Percentiles rank a stretch among this genome's conserved stretches.
phyloP scores from a whole-genome alignment of 2,329 filamentous ascomycete genomes.

The Fusarium torulosum region DNA sequence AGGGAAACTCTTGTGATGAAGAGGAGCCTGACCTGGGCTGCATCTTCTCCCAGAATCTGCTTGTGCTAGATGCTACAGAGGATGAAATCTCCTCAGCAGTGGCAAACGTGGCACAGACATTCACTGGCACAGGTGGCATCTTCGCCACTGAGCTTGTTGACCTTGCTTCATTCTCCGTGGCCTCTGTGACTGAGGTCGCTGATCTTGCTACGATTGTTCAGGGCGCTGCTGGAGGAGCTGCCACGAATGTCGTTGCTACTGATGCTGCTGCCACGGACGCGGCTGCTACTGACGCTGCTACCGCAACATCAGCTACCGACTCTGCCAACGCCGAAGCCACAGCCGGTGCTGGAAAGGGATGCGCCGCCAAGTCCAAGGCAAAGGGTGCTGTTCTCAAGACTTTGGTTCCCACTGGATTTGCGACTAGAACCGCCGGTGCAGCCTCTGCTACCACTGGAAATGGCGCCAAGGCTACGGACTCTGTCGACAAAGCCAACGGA shows the following conservation, averaged over 20 bases:
- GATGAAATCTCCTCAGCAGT: conserved; percentile 22
- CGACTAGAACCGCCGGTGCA: background rate
- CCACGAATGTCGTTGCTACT: background rate
- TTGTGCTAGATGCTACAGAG: conserved; percentile 12
- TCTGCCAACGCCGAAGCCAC: too few species aligned
- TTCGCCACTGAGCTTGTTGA: conserved; percentile 8
- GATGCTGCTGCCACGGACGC: background rate
- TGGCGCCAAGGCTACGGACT: background rate
- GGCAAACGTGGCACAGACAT: background rate
- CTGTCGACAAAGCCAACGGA: background rate
- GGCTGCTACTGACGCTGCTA: background rate
- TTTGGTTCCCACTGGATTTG: background rate
- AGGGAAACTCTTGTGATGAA: conserved; percentile 19
- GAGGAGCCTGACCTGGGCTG: conserved; percentile 18
- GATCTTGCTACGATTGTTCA: conserved; percentile 19
- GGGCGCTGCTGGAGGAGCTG: background rate
- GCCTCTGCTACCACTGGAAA: background rate
- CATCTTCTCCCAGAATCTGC: conserved; percentile 9
- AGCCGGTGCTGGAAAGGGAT: background rate
- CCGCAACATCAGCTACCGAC: background rate
- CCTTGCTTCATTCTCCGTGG: background rate
- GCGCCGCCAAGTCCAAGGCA: background rate
- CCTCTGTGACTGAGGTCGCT: conserved; percentile 4
- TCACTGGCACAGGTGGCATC: conserved; percentile 23
- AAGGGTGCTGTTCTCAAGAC: background rate